A percentile compares a stretch with the other conserved stretches of the same genome.
These are phyloP conservation scores for Aquilaria sinensis DNA, from an alignment of 345 rosid species.

Conservation along the genomic window DNA sequence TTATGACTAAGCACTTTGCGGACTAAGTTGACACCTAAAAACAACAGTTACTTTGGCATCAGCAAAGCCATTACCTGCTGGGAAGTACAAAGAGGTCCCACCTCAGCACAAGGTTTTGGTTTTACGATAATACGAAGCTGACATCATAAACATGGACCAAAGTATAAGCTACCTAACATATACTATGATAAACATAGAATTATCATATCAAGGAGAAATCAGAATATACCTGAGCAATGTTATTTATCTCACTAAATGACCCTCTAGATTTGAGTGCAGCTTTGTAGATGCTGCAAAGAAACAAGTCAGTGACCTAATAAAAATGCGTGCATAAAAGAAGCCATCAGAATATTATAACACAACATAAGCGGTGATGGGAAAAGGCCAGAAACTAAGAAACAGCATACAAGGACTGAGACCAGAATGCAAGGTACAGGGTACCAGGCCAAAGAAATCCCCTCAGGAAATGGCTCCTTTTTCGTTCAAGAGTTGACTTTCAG, in stretches of 20 bases:
- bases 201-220: neutral
- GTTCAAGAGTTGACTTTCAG: too few species aligned
- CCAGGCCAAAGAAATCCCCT: neutral
- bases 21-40: too few species aligned
- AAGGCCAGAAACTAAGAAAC: too few species aligned
- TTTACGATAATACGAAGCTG: slow-evolving; percentile 87
- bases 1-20: slow-evolving; percentile 10
- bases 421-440: neutral
- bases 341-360: neutral
- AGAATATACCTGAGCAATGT: slow-evolving; percentile 87
- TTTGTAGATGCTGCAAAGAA: slow-evolving; percentile 64
- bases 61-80: slow-evolving; percentile 56
- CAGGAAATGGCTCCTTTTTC: neutral
- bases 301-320: slow-evolving; percentile 9
- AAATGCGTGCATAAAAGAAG: neutral
- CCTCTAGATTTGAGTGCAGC: slow-evolving; percentile 81
- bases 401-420: too few species aligned
- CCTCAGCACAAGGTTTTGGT: slow-evolving; percentile 68
- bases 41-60: too few species aligned
- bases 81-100: slow-evolving; percentile 76
- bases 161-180: slow-evolving; percentile 12
- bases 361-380: neutral
- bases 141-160: slow-evolving; percentile 27
- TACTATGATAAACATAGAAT: slow-evolving; percentile 1
- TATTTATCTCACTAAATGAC: slow-evolving; percentile 78